Evolutionary conservation across 140 eudicot genomes (phyloP).

Genomic region (Bidens hawaiensis): DNA sequence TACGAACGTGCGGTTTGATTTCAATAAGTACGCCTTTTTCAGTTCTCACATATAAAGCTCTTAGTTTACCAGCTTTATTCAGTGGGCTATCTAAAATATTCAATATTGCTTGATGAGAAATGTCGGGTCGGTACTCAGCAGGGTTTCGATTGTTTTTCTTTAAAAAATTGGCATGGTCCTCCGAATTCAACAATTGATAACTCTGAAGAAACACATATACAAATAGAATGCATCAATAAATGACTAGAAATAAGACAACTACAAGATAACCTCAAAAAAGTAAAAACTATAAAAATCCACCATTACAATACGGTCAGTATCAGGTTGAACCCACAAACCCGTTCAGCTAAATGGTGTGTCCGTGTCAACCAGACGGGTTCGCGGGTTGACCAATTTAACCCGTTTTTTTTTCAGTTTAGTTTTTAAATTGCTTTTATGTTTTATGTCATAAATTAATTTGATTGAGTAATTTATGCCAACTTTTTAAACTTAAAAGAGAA

Average conservation of each 20-base stretch:
- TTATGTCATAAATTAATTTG: too few relatives aligned
- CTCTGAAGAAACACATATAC: slow-evolving; percentile 40
- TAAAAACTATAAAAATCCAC: neutral
- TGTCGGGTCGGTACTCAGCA: slow-evolving; percentile 88
- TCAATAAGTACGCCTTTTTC: slow-evolving; percentile 85
- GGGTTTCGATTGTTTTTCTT: slow-evolving; percentile 66
- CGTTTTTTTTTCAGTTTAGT: too few relatives aligned
- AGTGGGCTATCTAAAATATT: slow-evolving; percentile 68
- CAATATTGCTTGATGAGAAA: slow-evolving; percentile 84
- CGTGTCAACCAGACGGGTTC: too few relatives aligned
- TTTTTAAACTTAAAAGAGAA: too few relatives aligned
- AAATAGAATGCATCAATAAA: slow-evolving; percentile 4
- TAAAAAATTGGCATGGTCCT: slow-evolving; percentile 74
- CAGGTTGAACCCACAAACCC: too few relatives aligned
- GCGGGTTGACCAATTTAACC: too few relatives aligned
- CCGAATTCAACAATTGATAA: slow-evolving; percentile 82
- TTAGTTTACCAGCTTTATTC: slow-evolving; percentile 61
- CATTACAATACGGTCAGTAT: neutral
- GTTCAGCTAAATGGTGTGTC: too few relatives aligned
- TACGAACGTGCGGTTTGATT: slow-evolving; percentile 87
- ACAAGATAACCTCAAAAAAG: neutral
- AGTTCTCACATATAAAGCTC: slow-evolving; percentile 82
- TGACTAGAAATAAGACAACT: neutral
- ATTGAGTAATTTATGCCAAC: too few relatives aligned
- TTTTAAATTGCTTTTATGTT: too few relatives aligned